Evolutionary conservation across 306 rosid genomes (phyloP), one percentile per base, ranked within the genome.

Genomic region (Neltuma alba): DNA sequence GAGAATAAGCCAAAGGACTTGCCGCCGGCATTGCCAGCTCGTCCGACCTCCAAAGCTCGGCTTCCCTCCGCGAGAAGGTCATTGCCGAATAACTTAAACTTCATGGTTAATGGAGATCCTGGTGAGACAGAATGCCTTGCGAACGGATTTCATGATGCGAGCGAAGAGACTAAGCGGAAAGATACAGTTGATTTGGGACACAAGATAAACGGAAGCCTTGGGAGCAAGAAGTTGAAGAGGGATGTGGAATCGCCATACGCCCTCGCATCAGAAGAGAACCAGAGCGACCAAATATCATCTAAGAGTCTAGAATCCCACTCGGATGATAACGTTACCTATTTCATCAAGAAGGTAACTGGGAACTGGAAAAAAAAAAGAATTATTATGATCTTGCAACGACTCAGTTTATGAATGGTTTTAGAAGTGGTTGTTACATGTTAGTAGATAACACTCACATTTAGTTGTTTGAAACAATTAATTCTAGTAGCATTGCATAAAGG

Each of bases 11-110:
- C 96, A 1, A 96, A 90, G 86, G 99, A 96, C 74, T 80, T 61
- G 74, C 99, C 99, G 7, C 99, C 99, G 61, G 99, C 94, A 58
- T 92, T 96, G 90, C 99, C 99, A 1, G 78, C 94, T 25, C 89
- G 99, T 27, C 99, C 99, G 5, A 70, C 89, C 20, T 93, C 97
- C 4, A 84, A 74, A 72, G 94, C 93, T 16, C 83, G 97, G 74
- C 95, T 91, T 52, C 99, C 99, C 0, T 88, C 93, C 40, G 92
- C 94, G 9, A 84, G 93, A 70, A 89, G 97, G 58, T 92, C 97
- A 12, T 74, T 96, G 80, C 99, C 98, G 1, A 81, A 73, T 45
- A 83, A 80, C 72, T 92, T 95, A 78, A 85, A 80, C 75, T 91
- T 96, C 76, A 91, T 68, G 88, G 90, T 89, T 14, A 80, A 38